Evolutionary conservation across 1,139 yeast species (phyloP), one percentile per base, ranked within the genome.

Genomic region (Geotrichum candidum): DNA sequence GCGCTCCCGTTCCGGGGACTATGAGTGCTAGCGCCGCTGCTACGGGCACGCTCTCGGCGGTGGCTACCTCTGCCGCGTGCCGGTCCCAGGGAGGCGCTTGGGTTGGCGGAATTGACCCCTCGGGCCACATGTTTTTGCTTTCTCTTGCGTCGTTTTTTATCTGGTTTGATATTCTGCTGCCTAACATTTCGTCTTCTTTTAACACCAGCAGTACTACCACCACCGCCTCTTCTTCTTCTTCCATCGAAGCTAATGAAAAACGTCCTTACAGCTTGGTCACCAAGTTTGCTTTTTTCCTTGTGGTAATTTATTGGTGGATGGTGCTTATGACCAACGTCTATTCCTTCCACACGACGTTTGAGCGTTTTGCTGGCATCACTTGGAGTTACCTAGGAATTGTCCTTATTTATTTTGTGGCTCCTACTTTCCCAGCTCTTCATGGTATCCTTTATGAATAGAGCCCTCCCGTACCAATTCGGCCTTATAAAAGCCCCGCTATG

Each of bases 81-180:
- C 77, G 91, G 54, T 70, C 76, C 33, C 67, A 83, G 27, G 84
- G 83, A 29, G 97, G 97, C 0, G 67, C 76, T 2, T 92, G 98
- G 99, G 72, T 71, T 10, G 97, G 97, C 0, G 99, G 99, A 0
- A 96, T 90, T 71, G 99, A 94, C 76, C 96, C 98, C 15, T 87
- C 95, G 65, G 99, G 99, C 0, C 99, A 94, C 72, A 88, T 90
- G 0, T 94, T 92, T 69, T 73, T 94, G 55, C 75, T 94, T 62
- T 84, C 89, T 2, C 87, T 90, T 65, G 83, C 94, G 61, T 83
- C 90, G 22, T 76, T 89, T 68, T 83, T 87, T 65, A 71, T 94
- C 67, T 80, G 88, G 72, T 84, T 84, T 63, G 98, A 92, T 71
- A 73, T 85, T 7, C 68, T 78, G 31, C 82, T 82, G 10, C 78